Percentiles rank a stretch among this genome's conserved stretches.
phyloP scores from a whole-genome alignment of 306 rosid genomes.

The Ziziphus jujuba region DNA sequence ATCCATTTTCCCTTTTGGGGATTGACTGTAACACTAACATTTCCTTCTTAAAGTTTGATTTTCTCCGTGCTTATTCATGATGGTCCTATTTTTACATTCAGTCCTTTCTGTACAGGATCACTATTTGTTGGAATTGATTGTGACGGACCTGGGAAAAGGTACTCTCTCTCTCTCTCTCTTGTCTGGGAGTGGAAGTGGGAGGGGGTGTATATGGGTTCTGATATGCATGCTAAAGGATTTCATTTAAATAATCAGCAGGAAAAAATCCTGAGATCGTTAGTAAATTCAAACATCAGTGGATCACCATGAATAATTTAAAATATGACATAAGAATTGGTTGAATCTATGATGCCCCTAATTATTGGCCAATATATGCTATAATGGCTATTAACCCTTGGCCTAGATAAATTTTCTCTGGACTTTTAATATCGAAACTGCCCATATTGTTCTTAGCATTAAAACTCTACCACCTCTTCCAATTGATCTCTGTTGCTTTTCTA shows the following conservation, averaged over 20 bases:
- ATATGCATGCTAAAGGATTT: background rate
- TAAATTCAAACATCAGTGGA: background rate
- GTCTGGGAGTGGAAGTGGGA: background rate
- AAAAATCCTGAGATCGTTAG: background rate
- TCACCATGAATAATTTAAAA: too few relatives aligned
- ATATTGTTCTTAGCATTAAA: too few relatives aligned
- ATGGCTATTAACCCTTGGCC: too few relatives aligned
- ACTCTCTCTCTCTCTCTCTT: constrained; percentile 7
- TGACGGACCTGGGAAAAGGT: constrained; percentile 90
- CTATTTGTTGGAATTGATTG: constrained; percentile 62
- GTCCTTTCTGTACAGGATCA: constrained; percentile 54
- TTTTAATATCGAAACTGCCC: too few relatives aligned
- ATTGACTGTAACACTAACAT: background rate
- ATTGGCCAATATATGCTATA: too few relatives aligned
- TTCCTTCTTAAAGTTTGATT: background rate
- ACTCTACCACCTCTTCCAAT: too few relatives aligned
- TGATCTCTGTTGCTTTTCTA: too few relatives aligned
- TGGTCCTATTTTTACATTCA: background rate
- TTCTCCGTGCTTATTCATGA: background rate
- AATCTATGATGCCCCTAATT: too few relatives aligned
- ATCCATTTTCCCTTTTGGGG: background rate
- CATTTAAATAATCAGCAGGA: background rate
- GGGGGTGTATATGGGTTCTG: background rate
- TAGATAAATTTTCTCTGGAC: too few relatives aligned
- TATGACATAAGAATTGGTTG: too few relatives aligned